phyloP scores from a whole-genome alignment of 228 moss, liverwort and hornwort genomes.

The Sphagnum magellanicum region DNA sequence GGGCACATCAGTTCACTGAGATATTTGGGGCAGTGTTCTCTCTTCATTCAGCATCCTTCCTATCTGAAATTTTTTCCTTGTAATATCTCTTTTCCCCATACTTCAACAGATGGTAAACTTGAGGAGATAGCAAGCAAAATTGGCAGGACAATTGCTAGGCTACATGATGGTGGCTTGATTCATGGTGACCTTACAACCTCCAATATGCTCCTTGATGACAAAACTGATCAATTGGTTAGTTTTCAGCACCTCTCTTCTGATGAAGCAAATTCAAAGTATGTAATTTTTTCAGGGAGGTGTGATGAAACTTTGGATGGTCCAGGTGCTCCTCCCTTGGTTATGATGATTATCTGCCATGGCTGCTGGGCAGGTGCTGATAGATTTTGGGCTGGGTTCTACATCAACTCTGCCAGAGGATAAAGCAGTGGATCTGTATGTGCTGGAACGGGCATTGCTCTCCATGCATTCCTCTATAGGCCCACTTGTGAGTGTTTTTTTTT shows the following conservation, averaged over 20 bases:
- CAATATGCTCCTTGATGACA: slow-evolving; percentile 76
- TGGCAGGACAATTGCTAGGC: slow-evolving; percentile 65
- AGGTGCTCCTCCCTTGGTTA: not conserved
- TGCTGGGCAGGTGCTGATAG: slow-evolving; percentile 66
- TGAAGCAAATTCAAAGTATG: not conserved
- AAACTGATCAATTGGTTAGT: slow-evolving; percentile 69
- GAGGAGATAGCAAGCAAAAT: slow-evolving; percentile 76
- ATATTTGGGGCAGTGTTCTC: no score
- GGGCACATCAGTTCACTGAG: no score
- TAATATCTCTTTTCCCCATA: no score
- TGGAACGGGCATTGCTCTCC: slow-evolving; percentile 85
- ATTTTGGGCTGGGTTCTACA: slow-evolving; percentile 86
- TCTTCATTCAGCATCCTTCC: no score
- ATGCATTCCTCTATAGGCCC: slow-evolving; percentile 90
- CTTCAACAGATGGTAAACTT: slow-evolving; percentile 48
- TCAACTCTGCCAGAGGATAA: slow-evolving; percentile 90
- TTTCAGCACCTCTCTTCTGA: not conserved
- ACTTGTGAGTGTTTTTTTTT: slow-evolving; percentile 44
- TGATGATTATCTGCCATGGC: not conserved
- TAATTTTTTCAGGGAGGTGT: not conserved
- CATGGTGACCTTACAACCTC: slow-evolving; percentile 96
- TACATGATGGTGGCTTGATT: slow-evolving; percentile 86
- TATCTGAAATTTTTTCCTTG: no score
- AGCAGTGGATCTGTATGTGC: slow-evolving; percentile 89
- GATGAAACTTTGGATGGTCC: not conserved